These are phyloP conservation scores for Dipodascus albidus DNA, from an alignment of 805 yeast genomes.

Conservation along the genomic window DNA sequence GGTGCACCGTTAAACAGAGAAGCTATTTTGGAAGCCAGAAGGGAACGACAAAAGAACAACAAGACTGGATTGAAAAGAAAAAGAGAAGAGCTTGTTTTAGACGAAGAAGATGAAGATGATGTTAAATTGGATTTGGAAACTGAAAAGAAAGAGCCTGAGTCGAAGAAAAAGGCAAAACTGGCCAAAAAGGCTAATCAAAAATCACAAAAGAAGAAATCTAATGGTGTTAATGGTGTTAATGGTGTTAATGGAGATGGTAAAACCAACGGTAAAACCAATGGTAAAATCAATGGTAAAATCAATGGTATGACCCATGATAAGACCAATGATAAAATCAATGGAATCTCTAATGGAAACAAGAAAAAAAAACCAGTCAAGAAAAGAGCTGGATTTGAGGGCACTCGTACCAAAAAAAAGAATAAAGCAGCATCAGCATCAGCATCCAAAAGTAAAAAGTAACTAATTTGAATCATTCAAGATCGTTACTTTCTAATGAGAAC, in stretches of 20 bases:
- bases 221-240: slow-evolving; percentile 16
- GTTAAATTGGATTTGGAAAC: slow-evolving; percentile 29
- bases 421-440: not conserved
- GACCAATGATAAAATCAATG: slow-evolving; percentile 75
- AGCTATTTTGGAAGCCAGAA: slow-evolving; percentile 43
- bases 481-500: too few relatives aligned
- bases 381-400: slow-evolving; percentile 90
- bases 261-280: slow-evolving; percentile 58
- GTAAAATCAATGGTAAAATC: slow-evolving; percentile 90
- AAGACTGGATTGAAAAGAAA: slow-evolving; percentile 25
- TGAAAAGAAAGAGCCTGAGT: slow-evolving; percentile 25
- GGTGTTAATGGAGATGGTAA: slow-evolving; percentile 35
- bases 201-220: not conserved
- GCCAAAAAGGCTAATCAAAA: slow-evolving; percentile 13
- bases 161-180: not conserved
- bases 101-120: slow-evolving; percentile 26
- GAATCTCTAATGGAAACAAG: slow-evolving; percentile 47
- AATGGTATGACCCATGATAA: slow-evolving; percentile 69
- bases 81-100: slow-evolving; percentile 29
- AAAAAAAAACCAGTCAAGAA: slow-evolving; percentile 7
- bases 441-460: not conserved
- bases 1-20: slow-evolving; percentile 86
- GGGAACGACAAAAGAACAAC: slow-evolving; percentile 30
- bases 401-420: slow-evolving; percentile 3
- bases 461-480: too few relatives aligned